These are phyloP conservation scores for Neonectria punicea DNA, from an alignment of 2,329 filamentous ascomycete species.

Conservation along the genomic window DNA sequence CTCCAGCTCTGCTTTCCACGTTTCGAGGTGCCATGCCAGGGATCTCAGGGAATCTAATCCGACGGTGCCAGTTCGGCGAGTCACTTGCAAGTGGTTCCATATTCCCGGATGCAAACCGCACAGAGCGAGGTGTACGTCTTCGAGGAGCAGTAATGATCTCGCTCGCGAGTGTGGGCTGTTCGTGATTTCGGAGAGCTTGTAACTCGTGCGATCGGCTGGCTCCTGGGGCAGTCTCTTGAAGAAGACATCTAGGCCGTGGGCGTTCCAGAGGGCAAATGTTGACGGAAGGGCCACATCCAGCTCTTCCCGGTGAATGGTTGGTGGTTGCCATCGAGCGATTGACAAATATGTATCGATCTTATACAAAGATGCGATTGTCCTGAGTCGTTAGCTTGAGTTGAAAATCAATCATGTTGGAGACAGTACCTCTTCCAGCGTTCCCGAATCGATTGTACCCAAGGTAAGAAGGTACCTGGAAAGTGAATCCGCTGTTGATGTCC, in stretches of 20 bases:
- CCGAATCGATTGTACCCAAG: constrained; percentile 45
- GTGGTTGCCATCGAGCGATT: constrained; percentile 44
- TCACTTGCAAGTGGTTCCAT: constrained; percentile 45
- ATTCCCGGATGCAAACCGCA: constrained; percentile 46
- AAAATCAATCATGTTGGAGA: neutral
- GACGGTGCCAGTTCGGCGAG: constrained; percentile 34
- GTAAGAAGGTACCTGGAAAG: constrained; percentile 51
- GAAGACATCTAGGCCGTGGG: constrained; percentile 50
- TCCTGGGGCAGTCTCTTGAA: constrained; percentile 48
- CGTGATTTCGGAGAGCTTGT: constrained; percentile 46
- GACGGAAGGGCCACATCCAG: constrained; percentile 48
- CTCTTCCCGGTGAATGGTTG: constrained; percentile 49
- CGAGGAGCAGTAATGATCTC: constrained; percentile 43
- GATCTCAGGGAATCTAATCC: constrained; percentile 29
- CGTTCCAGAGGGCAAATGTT: constrained; percentile 51
- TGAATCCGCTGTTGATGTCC: constrained; percentile 49
- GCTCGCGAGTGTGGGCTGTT: constrained; percentile 42
- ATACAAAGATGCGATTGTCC: constrained; percentile 48
- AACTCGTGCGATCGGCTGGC: constrained; percentile 44
- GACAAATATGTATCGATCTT: constrained; percentile 54
- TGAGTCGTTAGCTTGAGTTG: constrained; percentile 28
- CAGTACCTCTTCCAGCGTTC: constrained; percentile 51
- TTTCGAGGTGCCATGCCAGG: constrained; percentile 41
- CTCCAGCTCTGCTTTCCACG: constrained; percentile 42
- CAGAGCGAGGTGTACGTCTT: constrained; percentile 49